Conservation (phyloP, 2,329 filamentous ascomycete genomes). For the Chrysosphaeria jannelii region DNA sequence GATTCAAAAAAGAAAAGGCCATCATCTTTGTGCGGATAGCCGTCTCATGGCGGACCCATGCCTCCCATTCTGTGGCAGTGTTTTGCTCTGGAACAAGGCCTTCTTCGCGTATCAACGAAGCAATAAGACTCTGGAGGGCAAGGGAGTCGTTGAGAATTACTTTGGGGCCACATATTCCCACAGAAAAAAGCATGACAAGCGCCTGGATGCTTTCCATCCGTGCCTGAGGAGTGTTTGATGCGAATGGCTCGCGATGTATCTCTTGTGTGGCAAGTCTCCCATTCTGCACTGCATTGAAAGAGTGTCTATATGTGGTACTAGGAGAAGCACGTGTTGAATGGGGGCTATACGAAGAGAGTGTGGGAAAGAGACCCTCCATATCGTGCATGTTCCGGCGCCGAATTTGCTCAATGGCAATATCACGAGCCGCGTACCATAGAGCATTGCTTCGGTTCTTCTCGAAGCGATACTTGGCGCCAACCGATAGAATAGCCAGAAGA, state of each 20-base stretch:
- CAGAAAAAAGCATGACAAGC: conserved; percentile 26
- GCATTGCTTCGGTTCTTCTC: conserved; percentile 26
- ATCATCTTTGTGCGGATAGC: conserved; percentile 27
- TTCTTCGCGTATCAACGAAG: conserved; percentile 26
- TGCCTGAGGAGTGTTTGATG: conserved; percentile 25
- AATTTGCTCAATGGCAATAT: conserved; percentile 26
- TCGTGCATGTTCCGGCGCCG: conserved; percentile 24
- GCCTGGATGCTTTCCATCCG: conserved; percentile 35
- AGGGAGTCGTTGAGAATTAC: conserved; percentile 27
- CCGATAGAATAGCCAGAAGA: conserved; percentile 32
- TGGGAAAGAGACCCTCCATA: conserved; percentile 23
- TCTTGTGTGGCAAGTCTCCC: conserved; percentile 25
- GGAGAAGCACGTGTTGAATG: conserved; percentile 28
- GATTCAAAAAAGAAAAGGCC: conserved; percentile 29
- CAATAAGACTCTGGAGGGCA: conserved; percentile 25
- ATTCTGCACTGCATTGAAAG: conserved; percentile 25
- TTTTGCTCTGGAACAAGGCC: conserved; percentile 19
- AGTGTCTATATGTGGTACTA: conserved; percentile 24
- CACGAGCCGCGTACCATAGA: conserved; percentile 28
- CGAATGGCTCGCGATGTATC: conserved; percentile 25
- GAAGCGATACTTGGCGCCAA: conserved; percentile 35
- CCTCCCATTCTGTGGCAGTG: conserved; percentile 21
- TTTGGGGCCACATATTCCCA: conserved; percentile 29
- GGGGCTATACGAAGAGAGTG: conserved; percentile 25
- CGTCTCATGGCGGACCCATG: conserved; percentile 26